A percentile compares a stretch with the other conserved stretches of the same genome.
phyloP scores from a whole-genome alignment of 2,329 filamentous ascomycete genomes.

The Phoma sp. region DNA sequence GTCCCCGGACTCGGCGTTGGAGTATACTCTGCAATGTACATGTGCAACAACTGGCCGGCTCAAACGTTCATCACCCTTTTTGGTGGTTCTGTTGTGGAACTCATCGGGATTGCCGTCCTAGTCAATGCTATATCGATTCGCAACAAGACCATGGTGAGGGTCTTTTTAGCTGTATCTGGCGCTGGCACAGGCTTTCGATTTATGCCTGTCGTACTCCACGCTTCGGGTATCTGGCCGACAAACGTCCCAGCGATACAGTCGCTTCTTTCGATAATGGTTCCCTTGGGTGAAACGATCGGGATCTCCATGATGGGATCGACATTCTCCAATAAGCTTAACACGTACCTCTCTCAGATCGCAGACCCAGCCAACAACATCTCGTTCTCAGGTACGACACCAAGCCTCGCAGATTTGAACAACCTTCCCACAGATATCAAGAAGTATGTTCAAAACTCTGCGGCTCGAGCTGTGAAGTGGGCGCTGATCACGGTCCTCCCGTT shows the following conservation, averaged over 20 bases:
- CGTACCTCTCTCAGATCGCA: too few relatives aligned
- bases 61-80: conserved; percentile 69
- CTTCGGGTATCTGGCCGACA: conserved; percentile 66
- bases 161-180: conserved; percentile 71
- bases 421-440: conserved; percentile 49
- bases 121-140: conserved; percentile 63
- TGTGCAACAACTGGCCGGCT: conserved; percentile 67
- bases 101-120: conserved; percentile 65
- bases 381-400: too few relatives aligned
- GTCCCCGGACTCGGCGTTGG: conserved; percentile 69
- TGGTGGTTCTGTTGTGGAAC: conserved; percentile 57
- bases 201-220: conserved; percentile 70
- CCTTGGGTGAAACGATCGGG: conserved; percentile 70
- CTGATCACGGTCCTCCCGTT: conserved; percentile 69
- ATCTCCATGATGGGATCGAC: conserved; percentile 73
- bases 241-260: conserved; percentile 66
- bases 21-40: conserved; percentile 64
- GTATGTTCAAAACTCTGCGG: conserved; percentile 54
- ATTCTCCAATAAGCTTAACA: conserved; percentile 67
- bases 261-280: conserved; percentile 65
- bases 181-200: conserved; percentile 69
- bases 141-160: conserved; percentile 62
- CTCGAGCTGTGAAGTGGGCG: conserved; percentile 69
- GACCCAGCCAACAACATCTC: conserved; percentile 38
- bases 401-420: conserved; percentile 46